phyloP scores from a whole-genome alignment of 352 stramenopile genomes.

The Pythium guiyangense region DNA sequence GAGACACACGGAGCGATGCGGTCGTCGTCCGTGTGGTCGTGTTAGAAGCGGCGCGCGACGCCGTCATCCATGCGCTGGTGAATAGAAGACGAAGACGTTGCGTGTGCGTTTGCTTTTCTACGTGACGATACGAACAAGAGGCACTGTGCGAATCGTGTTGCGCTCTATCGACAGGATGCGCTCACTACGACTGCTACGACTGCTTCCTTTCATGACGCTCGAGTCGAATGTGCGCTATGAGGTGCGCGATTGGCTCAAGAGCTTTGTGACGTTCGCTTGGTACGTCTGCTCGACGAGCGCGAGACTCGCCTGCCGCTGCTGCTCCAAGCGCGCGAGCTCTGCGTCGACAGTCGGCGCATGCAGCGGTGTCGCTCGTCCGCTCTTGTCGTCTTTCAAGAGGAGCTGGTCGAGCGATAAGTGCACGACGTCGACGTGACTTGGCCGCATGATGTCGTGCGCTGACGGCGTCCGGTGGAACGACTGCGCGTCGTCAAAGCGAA shows the following conservation, averaged over 20 bases:
- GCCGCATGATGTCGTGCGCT: conserved; percentile 1
- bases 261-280: conserved; percentile 25
- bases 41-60: too few species aligned
- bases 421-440: conserved; percentile 12
- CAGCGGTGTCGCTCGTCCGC: background rate
- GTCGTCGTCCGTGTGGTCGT: too few species aligned
- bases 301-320: conserved; percentile 23
- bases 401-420: conserved; percentile 13
- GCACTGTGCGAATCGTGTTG: too few species aligned
- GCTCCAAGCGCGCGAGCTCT: conserved; percentile 30
- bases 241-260: conserved; percentile 17
- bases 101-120: too few species aligned
- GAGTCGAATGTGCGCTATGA: background rate
- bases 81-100: too few species aligned
- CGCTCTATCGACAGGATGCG: too few species aligned
- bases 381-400: conserved; percentile 4
- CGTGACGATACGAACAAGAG: background rate
- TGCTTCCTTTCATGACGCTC: too few species aligned
- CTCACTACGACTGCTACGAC: too few species aligned
- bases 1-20: too few species aligned
- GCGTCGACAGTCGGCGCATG: conserved; percentile 19
- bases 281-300: conserved; percentile 35
- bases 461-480: background rate
- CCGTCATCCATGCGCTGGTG: too few species aligned
- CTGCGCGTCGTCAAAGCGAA: conserved; percentile 9